Evolutionary conservation across 257 asterid genomes (phyloP), one percentile per base, ranked within the genome.

Genomic region (Henckelia pumila): DNA sequence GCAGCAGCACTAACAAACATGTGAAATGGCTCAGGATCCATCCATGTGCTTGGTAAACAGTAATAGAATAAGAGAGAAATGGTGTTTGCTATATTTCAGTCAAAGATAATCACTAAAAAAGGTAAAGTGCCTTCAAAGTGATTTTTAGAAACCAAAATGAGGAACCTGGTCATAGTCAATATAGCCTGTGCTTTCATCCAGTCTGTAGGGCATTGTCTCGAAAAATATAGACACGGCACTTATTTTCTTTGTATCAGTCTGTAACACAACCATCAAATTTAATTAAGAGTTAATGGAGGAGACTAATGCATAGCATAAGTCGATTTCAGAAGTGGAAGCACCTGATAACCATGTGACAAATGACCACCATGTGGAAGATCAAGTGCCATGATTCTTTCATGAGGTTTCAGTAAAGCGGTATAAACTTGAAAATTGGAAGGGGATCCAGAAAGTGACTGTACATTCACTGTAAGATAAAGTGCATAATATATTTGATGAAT

Each of bases 321-420:
- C 28, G 32, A 56, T 63, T 16, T 50, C 24, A 8, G 47, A 32
- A 66, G 64, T 47, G 72, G 72, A 71, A 59, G 73, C 62, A 92
- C 98, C 98, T 92, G 97, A 89, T 92, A 92, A 76, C 98, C 98
- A 75, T 92, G 98, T 30, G 98, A 92, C 69, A 92, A 80, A 82
- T 92, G 98, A 44, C 98, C 98, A 71, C 98, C 98, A 14, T 92
- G 98, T 73, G 98, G 98, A 76, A 92, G 98, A 88, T 92, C 98
- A 75, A 92, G 98, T 14, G 98, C 97, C 98, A 92, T 92, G 59
- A 89, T 92, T 78, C 97, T 89, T 74, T 92, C 98, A 76, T 92
- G 98, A 66, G 98, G 97, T 79, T 85, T 92, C 22, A 92, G 73
- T 61, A 92, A 79, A 69, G 98, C 98, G 32, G 97, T 89, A 68